Base-by-base conservation (phyloP, 805 yeast species). In the Candida wancherniae region DNA sequence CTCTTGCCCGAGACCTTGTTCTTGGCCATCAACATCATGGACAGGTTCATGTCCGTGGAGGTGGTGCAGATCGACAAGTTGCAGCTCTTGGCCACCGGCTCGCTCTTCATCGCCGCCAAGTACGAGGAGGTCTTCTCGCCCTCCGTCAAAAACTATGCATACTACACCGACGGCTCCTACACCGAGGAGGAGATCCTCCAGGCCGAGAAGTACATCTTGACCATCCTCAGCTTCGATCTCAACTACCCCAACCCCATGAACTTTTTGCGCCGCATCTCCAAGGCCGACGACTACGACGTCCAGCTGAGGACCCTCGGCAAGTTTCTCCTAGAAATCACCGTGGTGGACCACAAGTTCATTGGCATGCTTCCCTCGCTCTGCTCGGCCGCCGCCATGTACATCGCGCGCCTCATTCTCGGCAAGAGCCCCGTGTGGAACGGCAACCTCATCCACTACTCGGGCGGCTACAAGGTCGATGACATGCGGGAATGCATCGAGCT, bases 111-210 rank as follows among this genome's bases (percentile, higher is more conserved):
- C 39, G 95, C 96, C 23, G 94, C 96, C 10, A 87, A 87, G 58
- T 84, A 83, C 55, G 96, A 88, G 61, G 97, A 88, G 61, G 94
- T 88, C 16, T 82, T 79, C 52, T 71, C 86, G 8, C 97, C 96
- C 8, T 79, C 88, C 20, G 80, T 88, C 18, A 74, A 80, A 37
- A 84, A 84, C 56, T 88, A 84, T 53, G 84, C 95, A 3, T 83
- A 82, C 53, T 84, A 84, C 36, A 84, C 95, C 15, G 95, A 84
- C 55, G 90, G 90, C 27, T 84, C 86, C 3, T 84, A 78, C 50
- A 71, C 81, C 10, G 87, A 80, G 53, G 83, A 79, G 31, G 92
- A 83, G 48, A 84, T 88, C 31, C 70, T 84, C 42, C 78, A 73
- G 47, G 94, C 94, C 15, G 97, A 88, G 60, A 76, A 80, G 57